Evolutionary conservation across 768 basidiomycete genomes (phyloP).

Genomic region (Psilocybe cubensis): DNA sequence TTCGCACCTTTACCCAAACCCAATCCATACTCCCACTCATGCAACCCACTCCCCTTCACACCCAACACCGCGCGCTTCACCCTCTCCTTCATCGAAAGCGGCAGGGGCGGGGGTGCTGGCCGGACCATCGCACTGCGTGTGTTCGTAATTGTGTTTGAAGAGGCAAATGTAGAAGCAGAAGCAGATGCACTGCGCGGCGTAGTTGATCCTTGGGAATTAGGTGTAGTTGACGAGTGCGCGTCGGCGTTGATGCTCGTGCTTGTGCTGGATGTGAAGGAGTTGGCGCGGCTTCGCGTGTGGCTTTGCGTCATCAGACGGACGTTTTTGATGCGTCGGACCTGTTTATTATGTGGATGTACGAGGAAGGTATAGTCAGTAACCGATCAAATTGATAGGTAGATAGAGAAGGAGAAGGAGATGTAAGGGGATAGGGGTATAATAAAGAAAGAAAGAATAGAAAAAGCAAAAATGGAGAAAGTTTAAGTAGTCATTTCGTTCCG

Average conservation of each 20-base stretch:
- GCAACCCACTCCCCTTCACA: conserved; percentile 45
- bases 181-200: too few relatives aligned
- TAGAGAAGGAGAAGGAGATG: background rate
- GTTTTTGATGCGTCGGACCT: conserved; percentile 75
- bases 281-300: conserved; percentile 41
- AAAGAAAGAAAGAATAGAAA: too few relatives aligned
- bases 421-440: too few relatives aligned
- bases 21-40: conserved; percentile 23
- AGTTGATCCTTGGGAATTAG: conserved; percentile 25
- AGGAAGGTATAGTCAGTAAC: conserved; percentile 1
- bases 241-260: conserved; percentile 25
- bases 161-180: too few relatives aligned
- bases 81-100: conserved; percentile 35
- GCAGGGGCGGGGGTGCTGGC: conserved; percentile 25
- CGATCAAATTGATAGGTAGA: background rate
- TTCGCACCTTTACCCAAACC: background rate
- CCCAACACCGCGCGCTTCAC: conserved; percentile 32
- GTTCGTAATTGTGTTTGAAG: too few relatives aligned
- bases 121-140: conserved; percentile 39
- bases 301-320: conserved; percentile 49
- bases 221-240: conserved; percentile 22
- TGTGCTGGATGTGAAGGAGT: conserved; percentile 33
- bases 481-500: too few relatives aligned
- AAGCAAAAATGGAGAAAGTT: too few relatives aligned
- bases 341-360: conserved; percentile 11